A percentile compares a stretch with the other conserved stretches of the same genome.
These are phyloP conservation scores for Lasiodiplodia gonubiensis DNA, from an alignment of 2,329 filamentous ascomycete species.

Conservation along the genomic window DNA sequence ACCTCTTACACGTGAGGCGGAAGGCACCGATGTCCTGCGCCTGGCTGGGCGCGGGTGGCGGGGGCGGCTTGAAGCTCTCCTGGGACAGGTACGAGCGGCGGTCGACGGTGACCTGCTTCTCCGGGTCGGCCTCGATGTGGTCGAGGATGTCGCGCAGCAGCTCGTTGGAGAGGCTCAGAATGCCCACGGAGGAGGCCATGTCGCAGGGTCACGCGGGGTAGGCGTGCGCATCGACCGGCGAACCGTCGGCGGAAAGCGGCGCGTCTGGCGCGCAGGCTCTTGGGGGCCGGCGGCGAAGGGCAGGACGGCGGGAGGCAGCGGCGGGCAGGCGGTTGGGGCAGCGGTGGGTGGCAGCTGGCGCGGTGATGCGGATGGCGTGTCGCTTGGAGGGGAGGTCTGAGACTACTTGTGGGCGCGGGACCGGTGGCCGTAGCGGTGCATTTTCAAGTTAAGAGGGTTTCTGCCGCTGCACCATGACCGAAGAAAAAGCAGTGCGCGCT, in stretches of 20 bases:
- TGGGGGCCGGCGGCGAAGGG: not conserved
- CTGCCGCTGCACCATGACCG: conserved; percentile 16
- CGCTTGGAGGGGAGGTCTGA: not conserved
- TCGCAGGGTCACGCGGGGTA: conserved; percentile 38
- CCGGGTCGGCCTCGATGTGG: conserved; percentile 58
- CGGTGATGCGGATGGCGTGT: not conserved
- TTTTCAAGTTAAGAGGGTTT: conserved; percentile 26
- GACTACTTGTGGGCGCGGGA: conserved; percentile 12
- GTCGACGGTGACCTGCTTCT: conserved; percentile 57
- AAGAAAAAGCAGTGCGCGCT: conserved; percentile 25
- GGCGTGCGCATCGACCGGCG: conserved; percentile 37
- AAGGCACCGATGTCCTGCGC: conserved; percentile 54
- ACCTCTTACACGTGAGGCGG: conserved; percentile 56
- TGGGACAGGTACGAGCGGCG: conserved; percentile 58
- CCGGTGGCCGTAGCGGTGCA: conserved; percentile 4
- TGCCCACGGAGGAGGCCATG: conserved; percentile 35
- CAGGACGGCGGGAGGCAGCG: conserved; percentile 2
- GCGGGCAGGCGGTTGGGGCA: not conserved
- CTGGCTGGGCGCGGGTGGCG: conserved; percentile 49
- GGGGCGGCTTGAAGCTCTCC: conserved; percentile 57
- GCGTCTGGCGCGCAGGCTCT: not conserved
- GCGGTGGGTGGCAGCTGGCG: conserved; percentile 5
- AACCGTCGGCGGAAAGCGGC: not conserved
- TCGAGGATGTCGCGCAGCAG: conserved; percentile 58
- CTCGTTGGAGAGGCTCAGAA: conserved; percentile 55